Percentiles rank a stretch among this genome's conserved stretches.
These are phyloP conservation scores for Amborella trichopoda DNA, from an alignment of 164 flowering plant genomes.

Conservation along the genomic window DNA sequence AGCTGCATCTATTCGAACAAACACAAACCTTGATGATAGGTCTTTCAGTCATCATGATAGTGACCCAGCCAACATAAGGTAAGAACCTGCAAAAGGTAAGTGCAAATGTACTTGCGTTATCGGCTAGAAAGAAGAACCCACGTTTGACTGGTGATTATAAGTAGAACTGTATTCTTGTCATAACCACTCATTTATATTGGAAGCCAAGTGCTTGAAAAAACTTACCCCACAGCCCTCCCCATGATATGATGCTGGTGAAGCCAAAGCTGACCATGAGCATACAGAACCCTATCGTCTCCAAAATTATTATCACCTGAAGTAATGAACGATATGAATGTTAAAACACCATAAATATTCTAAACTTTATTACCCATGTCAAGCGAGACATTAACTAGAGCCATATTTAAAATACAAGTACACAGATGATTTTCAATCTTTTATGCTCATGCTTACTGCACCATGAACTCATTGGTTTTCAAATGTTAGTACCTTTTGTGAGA, in stretches of 20 bases:
- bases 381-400: too few relatives aligned
- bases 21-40: slow-evolving; percentile 26
- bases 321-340: neutral
- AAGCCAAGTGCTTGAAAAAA: too few relatives aligned
- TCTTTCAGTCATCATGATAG: slow-evolving; percentile 29
- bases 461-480: too few relatives aligned
- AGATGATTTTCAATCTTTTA: too few relatives aligned
- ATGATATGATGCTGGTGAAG: slow-evolving; percentile 49
- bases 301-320: slow-evolving; percentile 45
- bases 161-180: too few relatives aligned
- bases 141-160: too few relatives aligned
- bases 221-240: slow-evolving; percentile 76
- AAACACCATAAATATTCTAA: too few relatives aligned
- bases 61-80: slow-evolving; percentile 30
- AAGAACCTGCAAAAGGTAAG: slow-evolving; percentile 17
- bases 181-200: too few relatives aligned
- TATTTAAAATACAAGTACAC: too few relatives aligned
- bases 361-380: too few relatives aligned
- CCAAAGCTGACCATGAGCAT: slow-evolving; percentile 58
- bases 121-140: too few relatives aligned
- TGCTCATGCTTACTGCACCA: too few relatives aligned
- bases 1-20: neutral
- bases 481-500: slow-evolving; percentile 82
- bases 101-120: neutral
- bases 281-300: slow-evolving; percentile 42